Evolutionary conservation across 345 rosid genomes (phyloP).

Genomic region (Eucalyptus polybractea): DNA sequence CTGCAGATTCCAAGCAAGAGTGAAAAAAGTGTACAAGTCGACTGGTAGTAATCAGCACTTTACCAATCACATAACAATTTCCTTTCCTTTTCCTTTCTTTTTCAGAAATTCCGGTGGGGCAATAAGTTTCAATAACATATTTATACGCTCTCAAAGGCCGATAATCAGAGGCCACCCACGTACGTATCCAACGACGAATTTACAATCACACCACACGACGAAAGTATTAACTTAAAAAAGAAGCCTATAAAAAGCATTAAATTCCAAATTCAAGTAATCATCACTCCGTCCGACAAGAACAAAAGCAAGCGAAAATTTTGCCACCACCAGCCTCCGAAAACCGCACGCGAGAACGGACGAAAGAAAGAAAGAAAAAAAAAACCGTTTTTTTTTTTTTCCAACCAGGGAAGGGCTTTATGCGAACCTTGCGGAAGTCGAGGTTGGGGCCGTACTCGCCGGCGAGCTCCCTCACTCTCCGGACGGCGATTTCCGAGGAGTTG

Average conservation of each 20-base stretch:
- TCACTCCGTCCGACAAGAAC: background rate
- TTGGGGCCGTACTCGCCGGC: constrained; percentile 46
- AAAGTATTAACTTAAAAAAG: background rate
- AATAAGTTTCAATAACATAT: background rate
- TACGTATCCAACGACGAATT: background rate
- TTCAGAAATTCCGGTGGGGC: background rate
- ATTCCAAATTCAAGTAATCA: background rate
- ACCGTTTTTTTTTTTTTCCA: too few relatives aligned
- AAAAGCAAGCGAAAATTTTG: background rate
- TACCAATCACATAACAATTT: background rate
- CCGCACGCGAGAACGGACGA: background rate
- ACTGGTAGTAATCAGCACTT: background rate
- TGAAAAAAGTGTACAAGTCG: background rate
- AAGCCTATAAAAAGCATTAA: background rate
- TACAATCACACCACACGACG: background rate
- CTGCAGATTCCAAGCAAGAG: background rate
- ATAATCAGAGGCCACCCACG: background rate
- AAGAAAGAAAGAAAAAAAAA: background rate
- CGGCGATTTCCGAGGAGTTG: constrained; percentile 58
- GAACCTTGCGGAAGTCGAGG: constrained; percentile 65
- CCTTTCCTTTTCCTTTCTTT: background rate
- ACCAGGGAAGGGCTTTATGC: background rate
- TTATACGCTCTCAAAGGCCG: background rate
- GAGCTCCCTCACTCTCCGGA: constrained; percentile 54
- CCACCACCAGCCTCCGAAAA: background rate